A percentile compares a stretch with the other conserved stretches of the same genome.
Evolutionary conservation across 2,329 filamentous ascomycete genomes (phyloP).

Genomic region (Plectosphaerella sp.): DNA sequence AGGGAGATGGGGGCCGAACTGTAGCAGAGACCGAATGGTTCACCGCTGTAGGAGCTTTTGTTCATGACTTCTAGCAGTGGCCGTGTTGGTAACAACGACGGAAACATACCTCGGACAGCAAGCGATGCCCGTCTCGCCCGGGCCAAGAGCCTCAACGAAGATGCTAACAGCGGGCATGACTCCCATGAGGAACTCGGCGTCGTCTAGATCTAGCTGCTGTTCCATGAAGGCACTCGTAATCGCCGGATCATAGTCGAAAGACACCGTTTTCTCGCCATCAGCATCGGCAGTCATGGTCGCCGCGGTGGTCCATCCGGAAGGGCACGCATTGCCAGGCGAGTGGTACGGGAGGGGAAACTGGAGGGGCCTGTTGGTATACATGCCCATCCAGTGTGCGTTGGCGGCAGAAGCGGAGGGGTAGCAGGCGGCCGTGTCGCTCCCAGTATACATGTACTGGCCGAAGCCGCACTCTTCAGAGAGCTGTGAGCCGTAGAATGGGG

Average conservation of each 20-base stretch:
- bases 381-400: background rate
- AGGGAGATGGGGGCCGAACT: background rate
- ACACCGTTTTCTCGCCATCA: background rate
- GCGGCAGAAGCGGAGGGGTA: too few species aligned
- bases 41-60: background rate
- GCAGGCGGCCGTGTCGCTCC: too few species aligned
- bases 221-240: background rate
- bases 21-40: background rate
- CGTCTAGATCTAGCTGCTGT: too few species aligned
- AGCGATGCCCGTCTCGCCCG: background rate
- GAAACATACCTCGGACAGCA: constrained; percentile 1
- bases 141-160: background rate
- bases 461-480: too few species aligned
- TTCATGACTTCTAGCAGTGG: background rate
- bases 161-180: background rate
- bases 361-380: background rate
- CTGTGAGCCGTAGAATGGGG: too few species aligned
- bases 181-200: background rate
- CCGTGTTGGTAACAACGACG: background rate
- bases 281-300: background rate
- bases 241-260: background rate
- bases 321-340: constrained; percentile 18
- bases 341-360: constrained; percentile 10
- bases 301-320: constrained; percentile 7
- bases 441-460: too few species aligned